A percentile compares a stretch with the other conserved stretches of the same genome.
Conservation (phyloP, 257 asterid species). For the Fraxinus quadrangulata region DNA sequence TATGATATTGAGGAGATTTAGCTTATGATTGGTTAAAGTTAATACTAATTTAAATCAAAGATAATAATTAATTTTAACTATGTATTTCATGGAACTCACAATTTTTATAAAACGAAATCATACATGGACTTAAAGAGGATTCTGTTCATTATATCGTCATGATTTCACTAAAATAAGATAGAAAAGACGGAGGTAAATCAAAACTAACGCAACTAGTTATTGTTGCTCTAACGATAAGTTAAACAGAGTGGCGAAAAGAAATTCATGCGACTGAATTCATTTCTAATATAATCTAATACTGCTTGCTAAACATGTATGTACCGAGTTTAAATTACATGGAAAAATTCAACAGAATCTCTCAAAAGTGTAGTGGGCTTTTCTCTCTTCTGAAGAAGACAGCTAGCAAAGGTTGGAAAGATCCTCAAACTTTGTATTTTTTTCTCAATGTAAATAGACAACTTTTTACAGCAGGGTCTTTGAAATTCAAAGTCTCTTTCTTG, state of each 20-base stretch:
- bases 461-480: constrained; percentile 43
- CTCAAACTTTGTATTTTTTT: constrained; percentile 33
- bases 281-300: neutral
- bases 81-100: too few species aligned
- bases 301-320: neutral
- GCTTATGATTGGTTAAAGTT: too few species aligned
- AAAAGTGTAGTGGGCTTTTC: constrained; percentile 14
- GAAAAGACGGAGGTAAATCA: too few species aligned
- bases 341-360: too few species aligned
- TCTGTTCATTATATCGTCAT: too few species aligned
- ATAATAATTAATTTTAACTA: too few species aligned
- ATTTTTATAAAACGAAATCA: neutral
- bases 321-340: neutral
- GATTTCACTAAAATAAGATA: too few species aligned
- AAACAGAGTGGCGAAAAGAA: neutral
- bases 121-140: too few species aligned
- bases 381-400: constrained; percentile 30
- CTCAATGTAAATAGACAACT: constrained; percentile 26
- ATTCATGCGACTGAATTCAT: neutral
- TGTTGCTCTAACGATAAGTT: too few species aligned
- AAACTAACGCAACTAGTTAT: too few species aligned
- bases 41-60: too few species aligned
- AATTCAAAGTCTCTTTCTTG: constrained; percentile 27
- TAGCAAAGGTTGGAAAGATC: constrained; percentile 29
- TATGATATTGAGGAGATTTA: too few species aligned